Evolutionary conservation across 805 yeast species (phyloP), one percentile per base, ranked within the genome.

Genomic region (Candida boleticola): DNA sequence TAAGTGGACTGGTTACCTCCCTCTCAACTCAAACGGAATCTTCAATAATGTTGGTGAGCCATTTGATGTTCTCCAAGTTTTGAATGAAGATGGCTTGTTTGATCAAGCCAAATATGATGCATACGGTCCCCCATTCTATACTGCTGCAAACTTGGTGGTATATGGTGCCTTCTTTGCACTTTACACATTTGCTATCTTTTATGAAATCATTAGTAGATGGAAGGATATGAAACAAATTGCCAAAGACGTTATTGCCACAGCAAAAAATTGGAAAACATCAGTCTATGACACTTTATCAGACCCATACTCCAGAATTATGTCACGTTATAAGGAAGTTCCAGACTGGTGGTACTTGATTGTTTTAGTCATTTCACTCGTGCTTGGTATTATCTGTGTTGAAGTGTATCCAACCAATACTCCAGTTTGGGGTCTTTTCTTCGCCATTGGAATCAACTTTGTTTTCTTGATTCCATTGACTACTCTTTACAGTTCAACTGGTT

Each of bases 1-100:
- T 27, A 47, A 51, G 29, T 59, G 63, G 63, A 37, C 60, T 11
- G 55, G 44, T 1, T 59, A 47, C 34, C 36, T 59, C n/a, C 64
- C 66, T 13, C 65, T 73, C 62, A 52, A 77, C 54, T 59, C 77
- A 19, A 72, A 73, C 51, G 49, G 54, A 10, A 49, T 77, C 14
- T 78, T 62, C 54, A 71, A 74, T 39, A 78, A 78, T 51, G 66
- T 60, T 14, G 85, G 80, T 31, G 58, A 61, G 14, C 23, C 54
- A 0, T 80, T 64, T 55, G 55, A 64, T 9, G 76, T 79, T 34
- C 56, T 64, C 11, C 47, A 63, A 37, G 62, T 80, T 23, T 50
- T 80, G 32, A 54, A 71, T 37, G 54, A 50, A 3, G 52, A 66
- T 16, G 66, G 66, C 43, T 45, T 56, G 13, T 53, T 61, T 23